Evolutionary conservation across 352 stramenopile species (phyloP).

Genomic region (Phytopythium sindhum): DNA sequence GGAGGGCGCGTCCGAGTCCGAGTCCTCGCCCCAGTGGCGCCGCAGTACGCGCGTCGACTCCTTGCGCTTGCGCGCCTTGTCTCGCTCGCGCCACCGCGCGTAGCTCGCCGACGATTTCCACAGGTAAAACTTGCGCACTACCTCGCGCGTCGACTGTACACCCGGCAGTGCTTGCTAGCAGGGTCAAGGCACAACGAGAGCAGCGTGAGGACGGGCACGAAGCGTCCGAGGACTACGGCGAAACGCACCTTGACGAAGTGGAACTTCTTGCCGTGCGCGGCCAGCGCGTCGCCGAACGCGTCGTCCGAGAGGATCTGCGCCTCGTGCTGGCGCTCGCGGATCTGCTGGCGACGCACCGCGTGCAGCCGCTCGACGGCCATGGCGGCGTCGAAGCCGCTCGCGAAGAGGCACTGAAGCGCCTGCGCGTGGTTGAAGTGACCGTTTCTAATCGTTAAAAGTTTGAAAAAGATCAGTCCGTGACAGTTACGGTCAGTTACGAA

Average conservation of each 20-base stretch:
- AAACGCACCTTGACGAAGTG: constrained; percentile 45
- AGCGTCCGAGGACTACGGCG: neutral
- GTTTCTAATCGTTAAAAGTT: neutral
- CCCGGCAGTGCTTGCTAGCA: constrained; percentile 39
- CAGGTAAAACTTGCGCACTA: constrained; percentile 62
- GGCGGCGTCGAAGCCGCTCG: constrained; percentile 44
- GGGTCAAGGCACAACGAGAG: neutral
- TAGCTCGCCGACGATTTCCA: constrained; percentile 66
- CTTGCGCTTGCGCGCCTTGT: constrained; percentile 37
- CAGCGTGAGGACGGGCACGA: no score
- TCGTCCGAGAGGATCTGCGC: constrained; percentile 29
- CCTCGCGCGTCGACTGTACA: constrained; percentile 34
- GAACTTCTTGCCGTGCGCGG: constrained; percentile 58
- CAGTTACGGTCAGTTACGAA: constrained; percentile 19
- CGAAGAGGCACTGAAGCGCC: constrained; percentile 60
- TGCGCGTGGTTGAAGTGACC: constrained; percentile 12
- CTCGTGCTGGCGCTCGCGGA: constrained; percentile 18
- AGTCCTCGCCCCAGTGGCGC: constrained; percentile 30
- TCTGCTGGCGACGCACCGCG: constrained; percentile 22
- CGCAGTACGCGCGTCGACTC: constrained; percentile 48
- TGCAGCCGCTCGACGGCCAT: constrained; percentile 39
- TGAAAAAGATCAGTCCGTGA: neutral
- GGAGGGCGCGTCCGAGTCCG: constrained; percentile 18
- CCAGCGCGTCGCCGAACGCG: constrained; percentile 39
- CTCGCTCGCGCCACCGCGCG: constrained; percentile 37